These are phyloP conservation scores for Aspergillus cejpii DNA, from an alignment of 2,329 filamentous ascomycete genomes.

Conservation along the genomic window DNA sequence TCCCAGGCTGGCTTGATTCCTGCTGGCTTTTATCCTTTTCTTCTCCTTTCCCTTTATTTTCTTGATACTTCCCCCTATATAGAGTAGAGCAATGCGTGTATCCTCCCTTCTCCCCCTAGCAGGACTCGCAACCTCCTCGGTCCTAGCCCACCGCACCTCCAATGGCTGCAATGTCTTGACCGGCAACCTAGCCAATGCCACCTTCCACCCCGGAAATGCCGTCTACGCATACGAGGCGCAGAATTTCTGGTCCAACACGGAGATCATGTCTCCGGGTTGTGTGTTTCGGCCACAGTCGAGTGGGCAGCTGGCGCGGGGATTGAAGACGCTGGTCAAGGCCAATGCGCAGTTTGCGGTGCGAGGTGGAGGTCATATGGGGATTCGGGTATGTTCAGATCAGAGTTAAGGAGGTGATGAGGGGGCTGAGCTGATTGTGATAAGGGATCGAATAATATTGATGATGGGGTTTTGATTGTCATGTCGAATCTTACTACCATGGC, in stretches of 20 bases:
- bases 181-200: slow-evolving; percentile 11
- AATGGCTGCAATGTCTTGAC: slow-evolving; percentile 18
- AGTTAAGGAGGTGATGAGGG: neutral
- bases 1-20: too few relatives aligned
- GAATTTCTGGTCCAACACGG: slow-evolving; percentile 35
- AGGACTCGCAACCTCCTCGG: slow-evolving; percentile 8
- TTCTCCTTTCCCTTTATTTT: slow-evolving; percentile 2
- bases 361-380: slow-evolving; percentile 33
- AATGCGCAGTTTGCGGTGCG: slow-evolving; percentile 29
- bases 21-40: too few relatives aligned
- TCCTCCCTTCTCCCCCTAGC: slow-evolving; percentile 12
- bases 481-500: slow-evolving; percentile 24
- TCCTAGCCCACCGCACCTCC: neutral
- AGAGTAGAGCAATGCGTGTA: slow-evolving; percentile 16
- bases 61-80: slow-evolving; percentile 1
- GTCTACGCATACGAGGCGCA: slow-evolving; percentile 29
- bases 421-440: too few relatives aligned
- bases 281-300: slow-evolving; percentile 30
- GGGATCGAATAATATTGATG: slow-evolving; percentile 31
- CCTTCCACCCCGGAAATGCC: slow-evolving; percentile 18
- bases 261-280: slow-evolving; percentile 29
- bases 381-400: slow-evolving; percentile 21
- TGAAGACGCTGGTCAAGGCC: slow-evolving; percentile 17
- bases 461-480: slow-evolving; percentile 33
- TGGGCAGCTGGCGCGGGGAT: slow-evolving; percentile 20